A percentile compares a stretch with the other conserved stretches of the same genome.
Conservation (phyloP, 139 green algal genomes). For the Micromonas pusilla region DNA sequence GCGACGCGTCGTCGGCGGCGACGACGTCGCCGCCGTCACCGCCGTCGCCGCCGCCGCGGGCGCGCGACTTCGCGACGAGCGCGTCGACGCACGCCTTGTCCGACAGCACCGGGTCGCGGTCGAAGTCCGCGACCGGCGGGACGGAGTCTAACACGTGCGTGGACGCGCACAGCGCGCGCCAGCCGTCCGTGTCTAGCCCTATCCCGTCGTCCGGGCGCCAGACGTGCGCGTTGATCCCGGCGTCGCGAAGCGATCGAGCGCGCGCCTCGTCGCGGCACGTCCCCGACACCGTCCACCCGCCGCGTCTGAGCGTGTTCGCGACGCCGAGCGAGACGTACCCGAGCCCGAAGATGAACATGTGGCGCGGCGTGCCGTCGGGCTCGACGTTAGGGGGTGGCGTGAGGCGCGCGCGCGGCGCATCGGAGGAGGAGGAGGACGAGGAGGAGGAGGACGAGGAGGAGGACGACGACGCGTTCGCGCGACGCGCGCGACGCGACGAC, state of each 20-base stretch:
- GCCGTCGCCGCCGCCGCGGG: neutral
- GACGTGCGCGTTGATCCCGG: neutral
- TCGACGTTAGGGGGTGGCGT: too few species aligned
- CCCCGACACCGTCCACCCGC: neutral
- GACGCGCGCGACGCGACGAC: too few species aligned
- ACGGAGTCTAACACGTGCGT: constrained; percentile 1
- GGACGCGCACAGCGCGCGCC: neutral
- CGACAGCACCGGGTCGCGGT: neutral
- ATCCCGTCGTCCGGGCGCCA: neutral
- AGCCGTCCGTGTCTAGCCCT: neutral
- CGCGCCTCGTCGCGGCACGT: neutral
- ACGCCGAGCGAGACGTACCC: neutral
- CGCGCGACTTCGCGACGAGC: neutral
- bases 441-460: too few species aligned
- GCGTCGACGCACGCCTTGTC: neutral
- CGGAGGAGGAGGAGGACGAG: too few species aligned
- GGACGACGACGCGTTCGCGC: too few species aligned
- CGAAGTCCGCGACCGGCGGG: neutral
- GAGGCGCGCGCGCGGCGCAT: too few species aligned
- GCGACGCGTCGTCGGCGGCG: too few species aligned
- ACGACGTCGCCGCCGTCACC: too few species aligned
- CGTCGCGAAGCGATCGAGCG: neutral
- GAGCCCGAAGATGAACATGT: neutral
- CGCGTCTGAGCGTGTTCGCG: neutral
- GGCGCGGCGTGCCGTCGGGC: neutral